A percentile compares a stretch with the other conserved stretches of the same genome.
Evolutionary conservation across 768 basidiomycete species (phyloP).

Genomic region (Gautieria morchelliformis): DNA sequence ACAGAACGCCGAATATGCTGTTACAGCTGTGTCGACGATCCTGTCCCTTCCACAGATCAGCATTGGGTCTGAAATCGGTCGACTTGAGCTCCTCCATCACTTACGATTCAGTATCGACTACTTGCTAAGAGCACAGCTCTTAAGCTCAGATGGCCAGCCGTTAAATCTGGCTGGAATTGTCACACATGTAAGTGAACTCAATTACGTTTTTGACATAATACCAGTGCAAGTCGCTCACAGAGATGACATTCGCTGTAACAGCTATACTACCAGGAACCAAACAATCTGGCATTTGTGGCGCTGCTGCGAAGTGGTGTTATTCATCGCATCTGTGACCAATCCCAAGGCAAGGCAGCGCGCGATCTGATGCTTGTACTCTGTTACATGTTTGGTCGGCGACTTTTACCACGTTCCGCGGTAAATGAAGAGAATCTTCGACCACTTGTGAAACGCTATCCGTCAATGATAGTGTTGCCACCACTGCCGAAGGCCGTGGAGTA

Average conservation of each 20-base stretch:
- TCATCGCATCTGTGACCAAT: slow-evolving; percentile 44
- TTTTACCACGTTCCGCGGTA: slow-evolving; percentile 36
- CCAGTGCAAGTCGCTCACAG: not conserved
- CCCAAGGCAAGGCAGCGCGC: slow-evolving; percentile 28
- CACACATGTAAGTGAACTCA: slow-evolving; percentile 34
- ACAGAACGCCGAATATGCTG: slow-evolving; percentile 35
- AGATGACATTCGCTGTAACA: not conserved
- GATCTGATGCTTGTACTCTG: slow-evolving; percentile 49
- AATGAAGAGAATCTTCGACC: slow-evolving; percentile 25
- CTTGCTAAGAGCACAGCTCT: slow-evolving; percentile 44
- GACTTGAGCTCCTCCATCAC: slow-evolving; percentile 52
- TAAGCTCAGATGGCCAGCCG: slow-evolving; percentile 45
- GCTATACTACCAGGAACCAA: slow-evolving; percentile 49
- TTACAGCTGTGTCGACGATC: slow-evolving; percentile 40
- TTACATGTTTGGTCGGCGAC: slow-evolving; percentile 57
- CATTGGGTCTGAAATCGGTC: slow-evolving; percentile 45
- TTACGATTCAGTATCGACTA: slow-evolving; percentile 66
- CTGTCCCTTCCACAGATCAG: slow-evolving; percentile 50
- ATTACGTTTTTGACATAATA: not conserved
- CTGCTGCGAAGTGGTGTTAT: slow-evolving; percentile 49
- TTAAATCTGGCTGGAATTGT: slow-evolving; percentile 48
- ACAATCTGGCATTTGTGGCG: slow-evolving; percentile 54
- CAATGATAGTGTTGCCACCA: slow-evolving; percentile 45
- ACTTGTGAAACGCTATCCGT: slow-evolving; percentile 39
- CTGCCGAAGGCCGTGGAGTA: slow-evolving; percentile 31